phyloP scores from a whole-genome alignment of 441 rosid genomes.

The Populus hybrid region DNA sequence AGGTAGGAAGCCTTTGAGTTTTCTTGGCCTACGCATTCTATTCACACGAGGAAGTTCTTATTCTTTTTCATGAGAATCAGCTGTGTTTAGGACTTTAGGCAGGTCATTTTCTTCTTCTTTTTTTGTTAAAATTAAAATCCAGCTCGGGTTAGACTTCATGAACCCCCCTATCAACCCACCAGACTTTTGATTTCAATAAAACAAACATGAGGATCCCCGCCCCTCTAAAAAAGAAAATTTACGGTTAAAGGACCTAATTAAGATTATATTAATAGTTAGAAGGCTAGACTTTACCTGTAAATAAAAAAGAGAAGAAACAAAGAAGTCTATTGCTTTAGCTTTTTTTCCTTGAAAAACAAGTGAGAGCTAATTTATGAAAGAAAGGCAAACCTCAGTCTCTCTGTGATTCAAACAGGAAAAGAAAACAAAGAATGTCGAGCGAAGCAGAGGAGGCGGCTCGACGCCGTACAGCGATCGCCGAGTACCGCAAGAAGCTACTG shows the following conservation, averaged over 20 bases:
- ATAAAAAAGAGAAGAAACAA: no score
- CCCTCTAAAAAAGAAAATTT: background rate
- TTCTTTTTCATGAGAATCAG: no score
- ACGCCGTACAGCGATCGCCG: slow-evolving; percentile 59
- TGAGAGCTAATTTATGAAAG: background rate
- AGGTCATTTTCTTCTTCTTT: no score
- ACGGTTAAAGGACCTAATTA: background rate
- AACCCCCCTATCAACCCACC: no score
- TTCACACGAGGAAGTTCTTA: no score
- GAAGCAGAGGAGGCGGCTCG: slow-evolving; percentile 71
- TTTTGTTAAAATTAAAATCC: no score
- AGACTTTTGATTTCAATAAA: background rate
- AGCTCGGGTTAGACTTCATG: no score
- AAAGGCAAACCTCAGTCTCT: background rate
- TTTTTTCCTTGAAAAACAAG: background rate
- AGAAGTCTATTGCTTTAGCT: background rate
- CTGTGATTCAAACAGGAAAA: background rate
- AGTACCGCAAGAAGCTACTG: slow-evolving; percentile 87
- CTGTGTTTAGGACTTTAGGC: no score
- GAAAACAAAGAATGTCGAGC: slow-evolving; percentile 10
- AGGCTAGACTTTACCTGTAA: background rate
- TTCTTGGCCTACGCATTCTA: no score
- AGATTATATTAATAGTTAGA: background rate
- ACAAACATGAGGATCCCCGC: background rate
- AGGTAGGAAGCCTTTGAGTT: no score